Conservation (phyloP, 2,329 filamentous ascomycete species). For the Aureobasidium vineae region DNA sequence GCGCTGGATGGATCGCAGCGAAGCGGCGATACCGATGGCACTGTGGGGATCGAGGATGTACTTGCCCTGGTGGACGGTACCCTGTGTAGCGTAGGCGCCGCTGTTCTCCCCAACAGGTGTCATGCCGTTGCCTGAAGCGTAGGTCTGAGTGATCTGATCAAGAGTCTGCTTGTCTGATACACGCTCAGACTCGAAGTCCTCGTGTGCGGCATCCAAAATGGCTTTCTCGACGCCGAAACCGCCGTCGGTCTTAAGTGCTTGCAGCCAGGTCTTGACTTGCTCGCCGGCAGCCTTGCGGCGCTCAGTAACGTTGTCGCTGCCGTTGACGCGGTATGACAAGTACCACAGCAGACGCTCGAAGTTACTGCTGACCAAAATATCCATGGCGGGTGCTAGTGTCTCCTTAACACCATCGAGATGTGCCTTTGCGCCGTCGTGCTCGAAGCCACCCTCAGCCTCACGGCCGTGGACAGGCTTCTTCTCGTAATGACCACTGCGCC, state of each 20-base stretch:
- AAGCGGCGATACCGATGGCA: constrained; percentile 78
- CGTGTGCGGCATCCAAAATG: constrained; percentile 67
- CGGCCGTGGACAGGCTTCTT: constrained; percentile 67
- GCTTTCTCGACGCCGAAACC: constrained; percentile 77
- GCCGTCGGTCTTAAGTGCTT: constrained; percentile 73
- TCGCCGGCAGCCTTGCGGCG: constrained; percentile 59
- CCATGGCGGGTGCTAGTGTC: constrained; percentile 94
- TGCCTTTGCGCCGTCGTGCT: constrained; percentile 58
- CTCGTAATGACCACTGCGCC: constrained; percentile 84
- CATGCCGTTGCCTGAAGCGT: constrained; percentile 34
- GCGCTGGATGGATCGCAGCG: constrained; percentile 60
- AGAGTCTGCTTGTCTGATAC: constrained; percentile 56
- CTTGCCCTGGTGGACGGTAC: constrained; percentile 42
- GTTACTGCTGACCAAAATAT: constrained; percentile 93
- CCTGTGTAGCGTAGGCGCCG: constrained; percentile 35
- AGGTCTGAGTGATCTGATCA: constrained; percentile 48
- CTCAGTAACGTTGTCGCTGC: constrained; percentile 44
- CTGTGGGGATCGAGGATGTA: constrained; percentile 94
- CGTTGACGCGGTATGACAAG: constrained; percentile 70
- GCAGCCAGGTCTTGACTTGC: constrained; percentile 75
- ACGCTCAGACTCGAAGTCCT: constrained; percentile 77
- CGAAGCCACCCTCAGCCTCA: constrained; percentile 56
- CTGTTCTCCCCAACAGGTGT: constrained; percentile 41
- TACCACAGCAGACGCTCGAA: constrained; percentile 97
- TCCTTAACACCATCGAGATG: constrained; percentile 77